phyloP scores from a whole-genome alignment of 2,329 filamentous ascomycete species.

The Sclerotinia spermophila region DNA sequence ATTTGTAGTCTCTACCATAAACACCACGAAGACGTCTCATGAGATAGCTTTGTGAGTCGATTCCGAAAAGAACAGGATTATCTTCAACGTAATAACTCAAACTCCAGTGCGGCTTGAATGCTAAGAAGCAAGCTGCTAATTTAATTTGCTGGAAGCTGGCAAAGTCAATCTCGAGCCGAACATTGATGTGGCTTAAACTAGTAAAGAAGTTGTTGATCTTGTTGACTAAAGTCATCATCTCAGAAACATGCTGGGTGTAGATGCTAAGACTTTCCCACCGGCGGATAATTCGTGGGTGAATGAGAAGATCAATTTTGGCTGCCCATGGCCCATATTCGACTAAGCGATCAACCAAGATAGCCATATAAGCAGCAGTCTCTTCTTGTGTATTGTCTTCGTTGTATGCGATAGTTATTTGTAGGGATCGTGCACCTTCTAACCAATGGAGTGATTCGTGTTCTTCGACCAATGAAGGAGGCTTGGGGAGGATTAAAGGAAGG shows the following conservation, averaged over 20 bases:
- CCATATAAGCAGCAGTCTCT: conserved; percentile 1
- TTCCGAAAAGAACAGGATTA: neutral
- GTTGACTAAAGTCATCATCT: neutral
- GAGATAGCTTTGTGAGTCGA: neutral
- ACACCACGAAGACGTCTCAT: conserved; percentile 1
- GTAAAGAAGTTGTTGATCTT: neutral
- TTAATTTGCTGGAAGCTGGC: conserved; percentile 6
- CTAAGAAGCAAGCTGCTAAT: neutral
- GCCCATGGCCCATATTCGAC: conserved; percentile 1
- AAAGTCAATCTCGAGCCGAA: neutral
- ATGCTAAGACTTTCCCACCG: neutral
- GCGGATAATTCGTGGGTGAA: neutral
- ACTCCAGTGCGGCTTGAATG: neutral
- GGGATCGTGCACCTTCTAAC: neutral
- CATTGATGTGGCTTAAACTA: neutral
- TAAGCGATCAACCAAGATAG: neutral
- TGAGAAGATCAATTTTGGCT: neutral
- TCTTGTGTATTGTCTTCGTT: neutral
- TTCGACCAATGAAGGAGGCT: neutral
- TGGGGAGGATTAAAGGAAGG: neutral
- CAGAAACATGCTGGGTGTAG: neutral
- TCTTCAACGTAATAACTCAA: neutral
- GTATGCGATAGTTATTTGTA: conserved; percentile 2
- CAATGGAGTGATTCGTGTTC: neutral
- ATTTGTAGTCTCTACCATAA: neutral